Percentiles rank a stretch among this genome's conserved stretches.
phyloP scores from a whole-genome alignment of 148 eudicot genomes.

The Rhododendron henanense region DNA sequence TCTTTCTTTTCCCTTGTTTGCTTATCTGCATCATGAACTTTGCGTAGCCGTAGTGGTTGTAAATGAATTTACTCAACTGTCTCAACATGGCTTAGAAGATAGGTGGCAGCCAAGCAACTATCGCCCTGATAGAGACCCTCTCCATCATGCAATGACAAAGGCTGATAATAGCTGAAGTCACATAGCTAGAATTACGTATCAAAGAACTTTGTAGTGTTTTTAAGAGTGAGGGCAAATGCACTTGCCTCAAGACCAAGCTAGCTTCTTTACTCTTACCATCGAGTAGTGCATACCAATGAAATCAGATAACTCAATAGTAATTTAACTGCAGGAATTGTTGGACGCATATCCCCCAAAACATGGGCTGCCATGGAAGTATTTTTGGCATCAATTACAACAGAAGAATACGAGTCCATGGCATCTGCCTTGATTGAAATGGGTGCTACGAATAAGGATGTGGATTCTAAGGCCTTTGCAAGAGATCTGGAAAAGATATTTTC shows the following conservation, averaged over 20 bases:
- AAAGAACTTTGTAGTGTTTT: not conserved
- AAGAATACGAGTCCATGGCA: slow-evolving; percentile 89
- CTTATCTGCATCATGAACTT: not conserved
- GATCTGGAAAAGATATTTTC: slow-evolving; percentile 84
- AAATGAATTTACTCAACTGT: not conserved
- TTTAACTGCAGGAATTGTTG: slow-evolving; percentile 75
- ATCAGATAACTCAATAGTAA: not conserved
- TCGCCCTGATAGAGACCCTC: not conserved
- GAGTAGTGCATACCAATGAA: not conserved
- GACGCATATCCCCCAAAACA: slow-evolving; percentile 90
- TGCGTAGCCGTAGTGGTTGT: not conserved
- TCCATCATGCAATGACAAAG: not conserved
- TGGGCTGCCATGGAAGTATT: slow-evolving; percentile 94
- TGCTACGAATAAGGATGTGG: slow-evolving; percentile 72
- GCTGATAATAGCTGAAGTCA: not conserved
- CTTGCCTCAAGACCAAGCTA: not conserved
- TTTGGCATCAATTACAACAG: slow-evolving; percentile 70
- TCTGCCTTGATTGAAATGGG: slow-evolving; percentile 94
- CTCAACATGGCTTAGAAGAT: not conserved
- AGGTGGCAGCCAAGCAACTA: not conserved
- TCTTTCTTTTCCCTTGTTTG: not conserved
- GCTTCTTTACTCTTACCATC: not conserved
- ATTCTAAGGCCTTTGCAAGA: slow-evolving; percentile 74
- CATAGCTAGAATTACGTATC: not conserved
- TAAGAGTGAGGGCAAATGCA: not conserved